Base-by-base conservation (phyloP, 2,329 filamentous ascomycete species). In the Dactylellina leptospora region DNA sequence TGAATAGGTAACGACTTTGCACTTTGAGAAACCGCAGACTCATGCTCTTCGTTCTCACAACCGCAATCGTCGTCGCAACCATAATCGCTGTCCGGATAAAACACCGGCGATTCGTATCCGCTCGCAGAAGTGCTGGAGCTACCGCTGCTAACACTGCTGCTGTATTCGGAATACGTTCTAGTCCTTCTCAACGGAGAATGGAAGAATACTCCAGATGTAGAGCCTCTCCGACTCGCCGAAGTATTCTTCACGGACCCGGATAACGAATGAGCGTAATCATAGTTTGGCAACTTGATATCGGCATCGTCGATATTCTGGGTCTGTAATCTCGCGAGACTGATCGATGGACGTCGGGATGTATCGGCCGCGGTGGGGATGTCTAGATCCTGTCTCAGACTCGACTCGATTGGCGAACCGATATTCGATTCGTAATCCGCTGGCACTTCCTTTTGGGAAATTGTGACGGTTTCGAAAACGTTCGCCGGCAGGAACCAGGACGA, bases 401-500 rank as follows among this genome's bases (percentile, higher is more conserved):
- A 50, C n/a, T 50, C 53, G 28, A 53, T 44, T 16, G n/a, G 25
- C 6, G 50, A 4, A 54, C 22, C 13, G 45, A 20, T 22, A 11
- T 45, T 13, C 44, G 55, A 30, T 44, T 62, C 58, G 13, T 25
- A 62, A 44, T 66, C 61, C 16, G 42, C 61, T 3, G 61, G 51
- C 25, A 66, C 30, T 27, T 61, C 68, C 36, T 64, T 72, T 38
- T 72, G 68, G 2, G 68, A 64, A 53, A 72, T 72, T 11, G 68
- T 72, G 20, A 72, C 40, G 36, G 53, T 72, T 55, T 72, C 68
- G 59, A 59, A 72, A 47, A 58, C 36, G 59, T 63, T 72, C 27
- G 68, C 59, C 28, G 68, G 68, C 27, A 72, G 68, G 59, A 72
- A 72, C 68, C 68, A 72, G 23, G 68, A 72, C 10, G 68, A 60